Evolutionary conservation across 192 early-diverging fungal species (phyloP).

Genomic region (Kappamyces sp.): DNA sequence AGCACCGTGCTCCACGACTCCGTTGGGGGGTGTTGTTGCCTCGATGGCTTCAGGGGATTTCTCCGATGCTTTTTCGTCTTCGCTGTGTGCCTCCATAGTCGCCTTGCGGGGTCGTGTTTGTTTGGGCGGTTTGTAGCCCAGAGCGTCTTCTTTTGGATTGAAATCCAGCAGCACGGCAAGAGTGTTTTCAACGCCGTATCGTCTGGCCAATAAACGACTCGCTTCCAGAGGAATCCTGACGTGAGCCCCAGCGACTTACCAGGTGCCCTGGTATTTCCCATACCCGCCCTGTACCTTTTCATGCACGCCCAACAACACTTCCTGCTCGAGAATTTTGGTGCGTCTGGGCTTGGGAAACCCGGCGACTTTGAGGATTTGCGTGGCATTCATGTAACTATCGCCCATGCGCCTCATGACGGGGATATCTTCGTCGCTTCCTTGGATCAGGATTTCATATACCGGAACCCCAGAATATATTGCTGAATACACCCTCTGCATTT

Average conservation of each 20-base stretch:
- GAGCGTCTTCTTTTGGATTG: not conserved
- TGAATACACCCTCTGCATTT: too few species aligned
- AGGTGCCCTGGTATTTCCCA: constrained; percentile 52
- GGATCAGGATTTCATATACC: constrained; percentile 75
- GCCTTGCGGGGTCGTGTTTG: too few species aligned
- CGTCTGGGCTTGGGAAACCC: constrained; percentile 81
- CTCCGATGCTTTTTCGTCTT: not conserved
- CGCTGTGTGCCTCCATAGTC: not conserved
- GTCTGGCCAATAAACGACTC: not conserved
- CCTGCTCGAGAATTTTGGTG: constrained; percentile 86
- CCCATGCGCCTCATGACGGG: constrained; percentile 70
- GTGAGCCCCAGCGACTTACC: too few species aligned
- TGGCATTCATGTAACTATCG: constrained; percentile 89
- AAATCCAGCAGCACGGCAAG: not conserved
- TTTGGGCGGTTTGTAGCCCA: constrained; percentile 14
- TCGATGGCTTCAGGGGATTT: too few species aligned
- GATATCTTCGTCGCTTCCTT: too few species aligned
- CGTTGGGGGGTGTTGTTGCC: too few species aligned
- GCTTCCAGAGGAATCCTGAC: constrained; percentile 16
- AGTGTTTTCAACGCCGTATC: not conserved
- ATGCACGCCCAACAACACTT: constrained; percentile 76
- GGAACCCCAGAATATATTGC: constrained; percentile 43
- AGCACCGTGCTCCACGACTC: too few species aligned
- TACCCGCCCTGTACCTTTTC: constrained; percentile 97
- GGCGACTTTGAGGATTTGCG: constrained; percentile 95